These are phyloP conservation scores for Neofusicoccum sp. DNA, from an alignment of 2,329 filamentous ascomycete species.

Conservation along the genomic window DNA sequence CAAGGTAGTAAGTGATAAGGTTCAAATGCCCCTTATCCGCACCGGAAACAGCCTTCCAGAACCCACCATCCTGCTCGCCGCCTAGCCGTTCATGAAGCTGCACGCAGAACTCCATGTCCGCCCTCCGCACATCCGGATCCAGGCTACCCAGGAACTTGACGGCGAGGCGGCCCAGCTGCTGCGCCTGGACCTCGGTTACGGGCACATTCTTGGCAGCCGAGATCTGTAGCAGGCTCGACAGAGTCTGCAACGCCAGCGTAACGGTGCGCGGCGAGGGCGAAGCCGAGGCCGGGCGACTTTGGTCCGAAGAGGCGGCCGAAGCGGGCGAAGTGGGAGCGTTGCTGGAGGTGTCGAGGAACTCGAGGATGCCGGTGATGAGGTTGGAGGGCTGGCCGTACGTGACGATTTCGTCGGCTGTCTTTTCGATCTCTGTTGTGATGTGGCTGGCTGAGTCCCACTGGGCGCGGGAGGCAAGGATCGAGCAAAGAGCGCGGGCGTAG, in stretches of 20 bases:
- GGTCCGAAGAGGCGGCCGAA: constrained; percentile 33
- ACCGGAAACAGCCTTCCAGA: constrained; percentile 66
- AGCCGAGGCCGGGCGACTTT: constrained; percentile 19
- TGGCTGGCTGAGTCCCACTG: constrained; percentile 68
- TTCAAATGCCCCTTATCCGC: constrained; percentile 66
- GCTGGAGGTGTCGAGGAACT: constrained; percentile 34
- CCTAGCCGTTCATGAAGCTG: constrained; percentile 64
- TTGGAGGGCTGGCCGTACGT: constrained; percentile 62
- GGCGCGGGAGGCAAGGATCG: constrained; percentile 63
- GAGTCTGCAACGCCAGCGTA: constrained; percentile 41
- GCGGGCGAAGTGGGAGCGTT: constrained; percentile 25
- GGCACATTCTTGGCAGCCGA: constrained; percentile 31
- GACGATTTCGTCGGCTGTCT: constrained; percentile 70
- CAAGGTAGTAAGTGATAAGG: constrained; percentile 77
- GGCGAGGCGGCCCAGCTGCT: constrained; percentile 39
- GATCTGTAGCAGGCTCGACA: constrained; percentile 37
- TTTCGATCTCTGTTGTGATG: constrained; percentile 71
- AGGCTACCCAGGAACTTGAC: constrained; percentile 38
- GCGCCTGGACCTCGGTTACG: constrained; percentile 34
- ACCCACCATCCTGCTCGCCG: constrained; percentile 50
- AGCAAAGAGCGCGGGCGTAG: constrained; percentile 65
- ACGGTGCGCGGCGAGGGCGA: constrained; percentile 30
- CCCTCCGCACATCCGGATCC: constrained; percentile 54
- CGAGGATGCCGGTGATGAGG: constrained; percentile 38
- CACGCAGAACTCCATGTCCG: constrained; percentile 76